Conservation (phyloP, 495 filamentous ascomycete genomes). For the Xylaria cubensis region DNA sequence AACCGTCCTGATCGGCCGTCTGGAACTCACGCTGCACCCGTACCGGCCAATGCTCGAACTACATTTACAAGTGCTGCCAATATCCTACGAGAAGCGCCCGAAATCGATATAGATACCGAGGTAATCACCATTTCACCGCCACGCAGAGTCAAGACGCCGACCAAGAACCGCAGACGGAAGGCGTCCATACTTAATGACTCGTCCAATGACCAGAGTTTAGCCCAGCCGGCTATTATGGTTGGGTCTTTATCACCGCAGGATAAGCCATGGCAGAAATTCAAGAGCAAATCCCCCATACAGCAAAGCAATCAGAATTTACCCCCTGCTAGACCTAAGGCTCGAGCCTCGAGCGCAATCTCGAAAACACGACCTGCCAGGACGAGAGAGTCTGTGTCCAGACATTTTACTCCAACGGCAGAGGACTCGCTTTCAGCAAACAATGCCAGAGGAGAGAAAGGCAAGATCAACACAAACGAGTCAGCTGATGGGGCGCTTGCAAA, state of each 20-base stretch:
- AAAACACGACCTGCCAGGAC: constrained; percentile 38
- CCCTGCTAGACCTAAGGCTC: constrained; percentile 43
- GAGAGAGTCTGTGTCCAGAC: constrained; percentile 43
- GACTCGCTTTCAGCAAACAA: constrained; percentile 12
- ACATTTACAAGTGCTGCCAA: constrained; percentile 52
- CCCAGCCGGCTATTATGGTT: constrained; percentile 27
- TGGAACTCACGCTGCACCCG: constrained; percentile 43
- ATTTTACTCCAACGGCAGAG: constrained; percentile 41
- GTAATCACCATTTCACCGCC: constrained; percentile 32
- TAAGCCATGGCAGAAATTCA: constrained; percentile 46
- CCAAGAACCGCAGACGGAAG: constrained; percentile 31
- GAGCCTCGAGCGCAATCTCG: constrained; percentile 34
- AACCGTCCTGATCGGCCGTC: constrained; percentile 40
- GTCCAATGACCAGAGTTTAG: neutral
- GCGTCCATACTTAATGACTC: constrained; percentile 3
- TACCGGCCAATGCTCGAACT: constrained; percentile 40
- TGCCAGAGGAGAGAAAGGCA: constrained; percentile 4
- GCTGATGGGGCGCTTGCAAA: constrained; percentile 33
- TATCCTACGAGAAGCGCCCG: constrained; percentile 40
- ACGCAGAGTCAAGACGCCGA: constrained; percentile 30
- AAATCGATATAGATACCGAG: constrained; percentile 42
- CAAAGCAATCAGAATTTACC: constrained; percentile 40
- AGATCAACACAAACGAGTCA: constrained; percentile 6
- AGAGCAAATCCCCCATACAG: constrained; percentile 30
- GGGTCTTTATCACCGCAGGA: constrained; percentile 37